A percentile compares a stretch with the other conserved stretches of the same genome.
phyloP scores from a whole-genome alignment of 202 grass and related monocot genomes.

The Digitaria exilis region DNA sequence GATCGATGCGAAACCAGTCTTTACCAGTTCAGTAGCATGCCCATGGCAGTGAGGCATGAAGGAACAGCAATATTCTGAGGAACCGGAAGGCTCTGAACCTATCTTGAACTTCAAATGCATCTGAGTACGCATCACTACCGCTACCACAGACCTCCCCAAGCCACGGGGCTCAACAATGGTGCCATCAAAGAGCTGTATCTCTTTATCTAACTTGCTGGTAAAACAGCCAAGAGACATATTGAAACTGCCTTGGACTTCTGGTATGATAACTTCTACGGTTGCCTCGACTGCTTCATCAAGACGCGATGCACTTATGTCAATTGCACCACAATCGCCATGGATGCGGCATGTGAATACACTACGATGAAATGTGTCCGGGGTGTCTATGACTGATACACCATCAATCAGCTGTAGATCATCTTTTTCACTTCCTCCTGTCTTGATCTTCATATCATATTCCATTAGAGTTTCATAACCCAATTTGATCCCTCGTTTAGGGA shows the following conservation, averaged over 20 bases:
- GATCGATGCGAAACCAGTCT: neutral
- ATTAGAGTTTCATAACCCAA: neutral
- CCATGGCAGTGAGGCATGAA: neutral
- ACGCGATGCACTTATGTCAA: neutral
- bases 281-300: neutral
- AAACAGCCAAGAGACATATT: neutral
- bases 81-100: neutral
- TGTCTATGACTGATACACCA: neutral
- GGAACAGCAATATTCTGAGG: neutral
- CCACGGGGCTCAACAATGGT: neutral
- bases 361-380: neutral
- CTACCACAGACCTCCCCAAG: neutral
- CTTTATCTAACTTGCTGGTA: neutral
- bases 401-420: conserved; percentile 24
- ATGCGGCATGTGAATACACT: neutral
- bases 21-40: neutral
- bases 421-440: neutral
- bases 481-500: neutral
- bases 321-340: neutral
- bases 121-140: neutral
- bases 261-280: neutral
- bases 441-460: conserved; percentile 28
- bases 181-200: neutral
- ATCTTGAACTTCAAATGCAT: neutral
- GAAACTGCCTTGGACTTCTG: neutral